phyloP scores from a whole-genome alignment of 2,329 filamentous ascomycete genomes.

The Gremmenia infestans region DNA sequence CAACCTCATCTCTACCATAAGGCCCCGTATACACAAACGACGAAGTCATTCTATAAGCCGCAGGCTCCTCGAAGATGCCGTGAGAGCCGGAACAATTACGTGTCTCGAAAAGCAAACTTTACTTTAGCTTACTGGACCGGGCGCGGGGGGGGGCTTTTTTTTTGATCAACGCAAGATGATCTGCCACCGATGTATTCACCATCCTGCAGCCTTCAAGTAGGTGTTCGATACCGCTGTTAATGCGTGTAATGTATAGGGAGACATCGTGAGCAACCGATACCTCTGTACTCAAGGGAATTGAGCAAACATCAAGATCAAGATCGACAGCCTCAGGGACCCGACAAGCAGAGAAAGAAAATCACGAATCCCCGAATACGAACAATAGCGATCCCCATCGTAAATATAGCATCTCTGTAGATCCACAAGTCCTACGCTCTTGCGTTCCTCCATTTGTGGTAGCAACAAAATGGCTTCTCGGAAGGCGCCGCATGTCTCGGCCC shows the following conservation, averaged over 20 bases:
- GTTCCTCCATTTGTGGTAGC: neutral
- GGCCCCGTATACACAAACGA: neutral
- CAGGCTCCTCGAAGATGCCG: neutral
- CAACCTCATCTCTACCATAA: neutral
- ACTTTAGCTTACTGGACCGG: neutral
- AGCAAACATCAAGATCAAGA: neutral
- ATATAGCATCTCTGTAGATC: neutral
- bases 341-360: neutral
- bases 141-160: no score
- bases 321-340: neutral
- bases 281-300: neutral
- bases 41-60: neutral
- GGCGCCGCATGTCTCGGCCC: neutral
- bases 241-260: neutral
- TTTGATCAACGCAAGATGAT: no score
- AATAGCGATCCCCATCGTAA: neutral
- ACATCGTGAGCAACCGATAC: neutral
- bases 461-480: neutral
- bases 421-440: neutral
- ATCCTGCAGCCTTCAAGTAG: no score
- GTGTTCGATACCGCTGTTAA: no score
- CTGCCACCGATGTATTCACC: no score
- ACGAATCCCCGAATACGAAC: neutral
- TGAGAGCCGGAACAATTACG: neutral
- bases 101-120: neutral